Base-by-base conservation (phyloP, 1,284 basidiomycete species). In the Bondarzewia mesenterica region DNA sequence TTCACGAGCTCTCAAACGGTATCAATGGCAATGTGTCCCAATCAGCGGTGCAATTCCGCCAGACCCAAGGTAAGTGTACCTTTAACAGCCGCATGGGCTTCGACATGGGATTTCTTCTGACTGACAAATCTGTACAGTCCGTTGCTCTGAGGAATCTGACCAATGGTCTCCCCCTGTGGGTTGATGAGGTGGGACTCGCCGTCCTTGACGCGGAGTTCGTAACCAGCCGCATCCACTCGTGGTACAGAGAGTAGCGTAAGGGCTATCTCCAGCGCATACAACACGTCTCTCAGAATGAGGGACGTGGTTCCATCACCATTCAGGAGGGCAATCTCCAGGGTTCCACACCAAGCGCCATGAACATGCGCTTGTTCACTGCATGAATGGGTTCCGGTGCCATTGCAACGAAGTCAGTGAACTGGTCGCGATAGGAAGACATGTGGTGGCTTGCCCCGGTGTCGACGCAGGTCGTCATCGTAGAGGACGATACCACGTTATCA, bases 1-100 rank as follows among this genome's bases (percentile, higher is more conserved):
- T 55, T 46, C 1, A 71, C 57, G 50, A 66, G 62, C 7, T 53
- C 44, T 14, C 46, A 18, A 7, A 63, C 46, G 20, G 58, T 51
- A 0, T 57, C 47, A 21, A 60, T 58, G 22, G 60, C 60, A 7
- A 65, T 57, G 48, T 73, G 69, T 3, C 68, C 68, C 46, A 70
- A 52, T 4, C 51, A 46, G 22, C 50, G 44, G 48, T 71, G 68
- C 5, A 66, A 55, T 29, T 67, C 56, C 22, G 46, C 56, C 22
- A 37, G 26, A 3, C 16, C 15, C 18, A 49, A 7, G 4, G 18
- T 39, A 60, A 56, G 8, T 53, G 56, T 35, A 59, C 47, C 14
- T 29, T 48, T 21, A 48, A 51, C 8, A 3, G 40, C 53, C 50
- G 50, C 42, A 15, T 44, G 27, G 37, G 29, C 29, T 32, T 32